These are phyloP conservation scores for Colletotrichum australisinense DNA, from an alignment of 2,329 filamentous ascomycete species.

Conservation along the genomic window DNA sequence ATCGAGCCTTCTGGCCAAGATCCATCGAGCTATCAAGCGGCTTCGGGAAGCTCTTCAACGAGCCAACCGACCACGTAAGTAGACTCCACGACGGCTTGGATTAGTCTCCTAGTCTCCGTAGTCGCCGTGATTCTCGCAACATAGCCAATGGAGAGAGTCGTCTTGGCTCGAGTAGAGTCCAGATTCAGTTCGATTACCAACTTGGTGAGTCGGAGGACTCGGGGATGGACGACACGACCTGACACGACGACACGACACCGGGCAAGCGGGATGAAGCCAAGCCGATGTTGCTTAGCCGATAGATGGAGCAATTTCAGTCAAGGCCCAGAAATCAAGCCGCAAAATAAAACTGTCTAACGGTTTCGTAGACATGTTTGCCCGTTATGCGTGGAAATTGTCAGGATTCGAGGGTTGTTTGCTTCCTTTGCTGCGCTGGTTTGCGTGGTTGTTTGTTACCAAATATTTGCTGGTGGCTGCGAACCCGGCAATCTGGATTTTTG, in stretches of 20 bases:
- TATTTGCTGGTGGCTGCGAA: neutral
- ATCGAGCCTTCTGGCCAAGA: neutral
- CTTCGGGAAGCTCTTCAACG: neutral
- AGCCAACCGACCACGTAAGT: neutral
- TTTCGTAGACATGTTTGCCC: neutral
- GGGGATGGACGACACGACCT: neutral
- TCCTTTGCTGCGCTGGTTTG: conserved; percentile 15
- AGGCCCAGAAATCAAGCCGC: neutral
- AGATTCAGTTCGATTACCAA: neutral
- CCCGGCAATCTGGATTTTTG: conserved; percentile 9
- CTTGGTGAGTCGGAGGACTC: neutral
- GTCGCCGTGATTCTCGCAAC: neutral
- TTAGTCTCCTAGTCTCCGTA: conserved; percentile 21
- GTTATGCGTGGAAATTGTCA: neutral
- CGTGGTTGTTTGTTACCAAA: conserved; percentile 1
- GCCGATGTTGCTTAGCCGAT: neutral
- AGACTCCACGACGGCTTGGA: neutral
- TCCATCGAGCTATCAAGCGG: conserved; percentile 2
- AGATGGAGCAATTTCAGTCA: neutral
- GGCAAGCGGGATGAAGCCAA: neutral
- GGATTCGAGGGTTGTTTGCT: conserved; percentile 11
- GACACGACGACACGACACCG: neutral
- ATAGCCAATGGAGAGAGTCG: neutral
- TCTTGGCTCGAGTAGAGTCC: neutral
- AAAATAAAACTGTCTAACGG: neutral